Evolutionary conservation across 1,139 yeast species (phyloP), one percentile per base, ranked within the genome.

Genomic region (Blastobotrys ciferrii): DNA sequence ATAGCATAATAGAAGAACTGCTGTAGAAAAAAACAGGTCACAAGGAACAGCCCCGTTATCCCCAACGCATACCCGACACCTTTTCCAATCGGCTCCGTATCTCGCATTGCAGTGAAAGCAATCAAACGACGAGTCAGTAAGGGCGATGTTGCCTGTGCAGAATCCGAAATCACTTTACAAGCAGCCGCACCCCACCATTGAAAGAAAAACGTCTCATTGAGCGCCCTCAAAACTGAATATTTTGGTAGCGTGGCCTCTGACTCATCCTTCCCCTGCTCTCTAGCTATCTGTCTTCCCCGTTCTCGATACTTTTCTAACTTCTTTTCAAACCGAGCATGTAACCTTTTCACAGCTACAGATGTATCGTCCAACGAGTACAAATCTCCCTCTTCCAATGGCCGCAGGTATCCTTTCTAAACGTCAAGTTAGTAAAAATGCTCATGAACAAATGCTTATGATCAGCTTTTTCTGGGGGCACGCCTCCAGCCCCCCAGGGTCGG

Each of bases 41-140:
- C 46, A 28, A 74, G 57, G 53, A 81, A 71, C 53, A 81, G 62
- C 3, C 67, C 54, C 35, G 80, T 67, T 30, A 80, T 72, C 30
- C 83, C 85, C 35, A 82, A 62, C 0, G 84, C 82, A 56, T 77
- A 79, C 2, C 87, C 87, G 11, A 81, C 69, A 53, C 88, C 89
- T 13, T 58, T 62, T 18, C 79, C 80, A 1, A 54, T 42, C 3
- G 58, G 53, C 28, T 52, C 52, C 14, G 39, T 25, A 12, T 46
- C 43, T 14, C 55, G 49, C 15, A 36, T 11, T 35, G 33, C 46
- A 0, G 80, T 71, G 55, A 73, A 81, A 2, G 64, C 61, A 55
- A 83, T 81, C 42, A 82, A 66, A n/a, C 77, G 71, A 53, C 78
- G 74, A 2, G 81, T 72, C 17, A 82, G 59, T 31, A 76, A 58